Percentiles rank a stretch among this genome's conserved stretches.
These are phyloP conservation scores for Psophocarpus tetragonolobus DNA, from an alignment of 306 rosid genomes.

Conservation along the genomic window DNA sequence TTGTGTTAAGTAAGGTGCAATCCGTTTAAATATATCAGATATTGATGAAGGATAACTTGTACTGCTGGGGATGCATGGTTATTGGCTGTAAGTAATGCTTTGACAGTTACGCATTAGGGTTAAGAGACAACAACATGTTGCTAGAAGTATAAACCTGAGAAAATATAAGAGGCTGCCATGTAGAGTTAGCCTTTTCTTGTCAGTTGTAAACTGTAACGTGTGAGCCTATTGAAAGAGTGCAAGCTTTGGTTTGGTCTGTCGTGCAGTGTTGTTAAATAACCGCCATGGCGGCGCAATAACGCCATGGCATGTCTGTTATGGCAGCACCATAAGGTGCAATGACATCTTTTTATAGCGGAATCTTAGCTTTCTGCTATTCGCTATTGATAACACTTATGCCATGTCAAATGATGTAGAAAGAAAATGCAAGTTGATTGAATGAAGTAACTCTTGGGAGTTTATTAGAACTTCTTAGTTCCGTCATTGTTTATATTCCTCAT, in stretches of 20 bases:
- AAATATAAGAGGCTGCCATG: conserved; percentile 5
- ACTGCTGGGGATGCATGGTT: no score
- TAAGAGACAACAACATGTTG: neutral
- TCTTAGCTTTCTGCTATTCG: no score
- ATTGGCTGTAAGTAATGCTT: neutral
- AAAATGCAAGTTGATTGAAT: conserved; percentile 18
- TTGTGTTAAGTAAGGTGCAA: neutral
- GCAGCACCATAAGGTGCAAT: no score
- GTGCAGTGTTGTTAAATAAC: no score
- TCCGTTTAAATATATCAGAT: neutral
- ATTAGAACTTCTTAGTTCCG: conserved; percentile 19
- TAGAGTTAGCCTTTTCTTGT: neutral
- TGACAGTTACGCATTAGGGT: neutral
- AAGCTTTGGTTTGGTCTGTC: conserved; percentile 3
- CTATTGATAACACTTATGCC: no score
- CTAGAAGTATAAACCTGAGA: conserved; percentile 7
- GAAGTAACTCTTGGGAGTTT: conserved; percentile 19
- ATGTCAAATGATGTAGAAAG: conserved; percentile 34
- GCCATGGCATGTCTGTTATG: no score
- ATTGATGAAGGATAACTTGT: conserved; percentile 16
- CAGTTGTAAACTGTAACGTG: neutral
- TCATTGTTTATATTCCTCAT: conserved; percentile 3
- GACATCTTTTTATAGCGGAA: no score
- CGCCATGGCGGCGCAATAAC: no score
- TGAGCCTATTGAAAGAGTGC: conserved; percentile 3